Conservation (phyloP, 2,329 filamentous ascomycete genomes). For the Diaporthe amygdali region DNA sequence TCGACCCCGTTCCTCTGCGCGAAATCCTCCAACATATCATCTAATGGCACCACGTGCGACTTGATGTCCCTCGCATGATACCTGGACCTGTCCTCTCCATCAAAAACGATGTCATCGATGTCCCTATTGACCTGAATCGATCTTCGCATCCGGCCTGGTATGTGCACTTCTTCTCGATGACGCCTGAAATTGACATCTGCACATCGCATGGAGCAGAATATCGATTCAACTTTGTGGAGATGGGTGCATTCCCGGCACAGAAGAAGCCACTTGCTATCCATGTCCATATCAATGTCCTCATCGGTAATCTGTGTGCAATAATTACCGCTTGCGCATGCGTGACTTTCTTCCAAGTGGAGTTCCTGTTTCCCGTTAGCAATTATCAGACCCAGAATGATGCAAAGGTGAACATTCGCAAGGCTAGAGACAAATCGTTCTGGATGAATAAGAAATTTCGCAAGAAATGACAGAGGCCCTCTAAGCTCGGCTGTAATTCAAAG, state of each 20-base stretch:
- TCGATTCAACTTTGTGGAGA: conserved; percentile 31
- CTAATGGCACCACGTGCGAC: conserved; percentile 25
- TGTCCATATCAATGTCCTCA: conserved; percentile 29
- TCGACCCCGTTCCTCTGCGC: conserved; percentile 21
- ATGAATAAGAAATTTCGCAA: no score
- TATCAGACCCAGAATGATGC: background rate
- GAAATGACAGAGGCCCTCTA: no score
- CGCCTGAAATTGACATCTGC: conserved; percentile 36
- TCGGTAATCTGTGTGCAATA: conserved; percentile 31
- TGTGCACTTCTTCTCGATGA: conserved; percentile 38
- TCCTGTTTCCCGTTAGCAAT: conserved; percentile 26
- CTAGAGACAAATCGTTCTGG: background rate
- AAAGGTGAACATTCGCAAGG: background rate
- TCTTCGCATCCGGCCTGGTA: conserved; percentile 30
- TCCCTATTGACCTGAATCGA: conserved; percentile 22
- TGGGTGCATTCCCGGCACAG: conserved; percentile 41
- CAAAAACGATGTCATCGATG: conserved; percentile 27
- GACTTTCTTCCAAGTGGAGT: conserved; percentile 29
- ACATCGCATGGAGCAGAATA: conserved; percentile 39
- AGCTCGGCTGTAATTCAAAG: no score
- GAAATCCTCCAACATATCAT: conserved; percentile 27
- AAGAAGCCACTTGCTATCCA: conserved; percentile 23
- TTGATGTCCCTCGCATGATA: conserved; percentile 31
- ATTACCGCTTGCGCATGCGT: conserved; percentile 32
- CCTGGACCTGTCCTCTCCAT: conserved; percentile 13